Base-by-base conservation (phyloP, 352 stramenopile genomes). In the Phytopythium boreale region DNA sequence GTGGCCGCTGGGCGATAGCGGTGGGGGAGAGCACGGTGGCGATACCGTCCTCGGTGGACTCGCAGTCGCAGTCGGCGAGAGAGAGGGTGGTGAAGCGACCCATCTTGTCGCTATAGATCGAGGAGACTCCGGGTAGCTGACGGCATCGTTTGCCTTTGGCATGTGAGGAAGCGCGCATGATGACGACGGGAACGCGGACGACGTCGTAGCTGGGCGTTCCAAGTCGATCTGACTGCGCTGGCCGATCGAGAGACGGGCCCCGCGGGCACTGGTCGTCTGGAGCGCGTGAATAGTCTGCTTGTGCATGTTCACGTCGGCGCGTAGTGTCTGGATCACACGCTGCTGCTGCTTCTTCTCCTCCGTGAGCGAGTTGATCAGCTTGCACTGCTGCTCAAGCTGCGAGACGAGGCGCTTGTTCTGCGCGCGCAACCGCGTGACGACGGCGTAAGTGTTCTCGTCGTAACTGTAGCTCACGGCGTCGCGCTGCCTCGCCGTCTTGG, bases 311-410 rank as follows among this genome's bases (percentile, higher is more conserved):
- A 87, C 20, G 34, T 91, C 82, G 8, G 63, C 46, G 8, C 77
- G 73, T 7, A 90, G 66, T 41, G 69, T 73, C 26, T 76, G 58
- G 34, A 93, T 77, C 39, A 63, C 39, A 8, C 70, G 61, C 43
- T 77, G 36, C 2, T 85, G 64, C n/a, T 77, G 64, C 39, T 79
- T 81, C 39, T 84, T 90, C 20, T 90, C 80, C 37, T 84, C 74
- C 12, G 74, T 69, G 2, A 91, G 61, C 0, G 65, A 60, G 12
- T 67, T 19, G 17, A 89, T 56, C 15, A 84, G 59, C n/a, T 84
- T 85, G 5, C 60, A 70, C 56, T 89, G 82, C 51, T 81, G 74
- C 15, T 88, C 77, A 1, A 91, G 44, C 55, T 88, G 70, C 9
- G 64, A 56, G 4, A 61, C 63, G 1, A 91, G 60, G 2, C 71